phyloP scores from a whole-genome alignment of 1,284 basidiomycete genomes.

The Cutaneotrichosporon mucoides region DNA sequence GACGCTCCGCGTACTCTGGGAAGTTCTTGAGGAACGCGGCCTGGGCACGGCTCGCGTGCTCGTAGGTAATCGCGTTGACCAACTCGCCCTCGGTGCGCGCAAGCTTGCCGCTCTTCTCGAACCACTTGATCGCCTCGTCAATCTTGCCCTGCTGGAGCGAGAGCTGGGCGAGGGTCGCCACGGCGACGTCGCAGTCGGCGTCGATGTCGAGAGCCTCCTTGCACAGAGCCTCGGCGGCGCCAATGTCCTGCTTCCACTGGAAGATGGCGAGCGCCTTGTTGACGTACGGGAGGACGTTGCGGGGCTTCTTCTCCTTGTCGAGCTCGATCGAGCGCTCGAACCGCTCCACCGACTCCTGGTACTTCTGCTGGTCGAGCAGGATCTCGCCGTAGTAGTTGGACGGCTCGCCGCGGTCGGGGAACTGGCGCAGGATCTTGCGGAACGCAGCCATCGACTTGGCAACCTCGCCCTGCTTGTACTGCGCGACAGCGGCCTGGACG shows the following conservation, averaged over 20 bases:
- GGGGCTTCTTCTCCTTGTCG: constrained; percentile 62
- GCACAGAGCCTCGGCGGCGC: constrained; percentile 77
- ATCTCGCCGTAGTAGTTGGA: constrained; percentile 95
- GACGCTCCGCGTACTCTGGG: constrained; percentile 63
- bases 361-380: constrained; percentile 85
- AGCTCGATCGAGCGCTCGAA: constrained; percentile 91
- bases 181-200: constrained; percentile 91
- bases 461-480: constrained; percentile 83
- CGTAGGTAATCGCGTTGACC: constrained; percentile 74
- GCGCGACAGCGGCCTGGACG: constrained; percentile 94
- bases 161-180: constrained; percentile 92
- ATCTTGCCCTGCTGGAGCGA: constrained; percentile 88
- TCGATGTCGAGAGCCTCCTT: constrained; percentile 82
- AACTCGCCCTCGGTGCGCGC: constrained; percentile 90
- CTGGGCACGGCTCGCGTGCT: constrained; percentile 72
- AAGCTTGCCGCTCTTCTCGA: constrained; percentile 76
- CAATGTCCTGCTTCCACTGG: constrained; percentile 92
- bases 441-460: constrained; percentile 85
- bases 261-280: constrained; percentile 96
- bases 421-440: constrained; percentile 70
- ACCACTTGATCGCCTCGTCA: constrained; percentile 80
- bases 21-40: constrained; percentile 75
- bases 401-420: constrained; percentile 79
- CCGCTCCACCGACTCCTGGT: constrained; percentile 86
- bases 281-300: constrained; percentile 88